phyloP scores from a whole-genome alignment of 768 basidiomycete genomes.

The Termitomyces sp. region DNA sequence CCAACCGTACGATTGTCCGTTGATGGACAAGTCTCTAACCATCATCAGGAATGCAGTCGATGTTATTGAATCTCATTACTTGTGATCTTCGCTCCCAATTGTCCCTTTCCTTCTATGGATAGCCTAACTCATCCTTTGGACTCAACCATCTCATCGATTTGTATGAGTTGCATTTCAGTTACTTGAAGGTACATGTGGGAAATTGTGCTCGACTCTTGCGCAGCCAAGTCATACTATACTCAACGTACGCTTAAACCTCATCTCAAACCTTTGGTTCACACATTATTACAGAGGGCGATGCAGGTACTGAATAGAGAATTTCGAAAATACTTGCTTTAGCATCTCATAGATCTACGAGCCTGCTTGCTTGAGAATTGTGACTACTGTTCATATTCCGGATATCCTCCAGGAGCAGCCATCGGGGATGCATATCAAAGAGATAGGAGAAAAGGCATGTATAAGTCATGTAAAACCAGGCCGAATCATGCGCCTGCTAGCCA shows the following conservation, averaged over 20 bases:
- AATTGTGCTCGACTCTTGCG: not conserved
- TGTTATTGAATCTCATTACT: not conserved
- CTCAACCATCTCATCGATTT: not conserved
- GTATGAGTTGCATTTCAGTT: not conserved
- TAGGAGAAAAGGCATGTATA: constrained; percentile 3
- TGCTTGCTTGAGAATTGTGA: constrained; percentile 22
- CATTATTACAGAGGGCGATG: not conserved
- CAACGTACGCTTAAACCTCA: not conserved
- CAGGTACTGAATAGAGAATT: too few species aligned
- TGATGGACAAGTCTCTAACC: not conserved
- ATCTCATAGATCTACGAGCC: not conserved
- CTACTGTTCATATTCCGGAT: constrained; percentile 32
- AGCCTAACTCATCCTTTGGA: not conserved
- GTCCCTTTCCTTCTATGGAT: not conserved
- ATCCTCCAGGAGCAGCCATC: constrained; percentile 26
- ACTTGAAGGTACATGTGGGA: not conserved
- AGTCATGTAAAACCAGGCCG: not conserved
- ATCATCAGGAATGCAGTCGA: not conserved
- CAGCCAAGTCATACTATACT: not conserved
- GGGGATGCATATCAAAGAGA: constrained; percentile 16
- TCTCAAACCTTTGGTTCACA: too few species aligned
- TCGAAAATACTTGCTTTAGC: not conserved
- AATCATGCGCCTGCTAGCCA: not conserved
- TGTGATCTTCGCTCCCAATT: not conserved
- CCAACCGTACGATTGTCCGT: too few species aligned